Evolutionary conservation across 768 basidiomycete species (phyloP).

Genomic region (Coprinopsis strossmayeri): DNA sequence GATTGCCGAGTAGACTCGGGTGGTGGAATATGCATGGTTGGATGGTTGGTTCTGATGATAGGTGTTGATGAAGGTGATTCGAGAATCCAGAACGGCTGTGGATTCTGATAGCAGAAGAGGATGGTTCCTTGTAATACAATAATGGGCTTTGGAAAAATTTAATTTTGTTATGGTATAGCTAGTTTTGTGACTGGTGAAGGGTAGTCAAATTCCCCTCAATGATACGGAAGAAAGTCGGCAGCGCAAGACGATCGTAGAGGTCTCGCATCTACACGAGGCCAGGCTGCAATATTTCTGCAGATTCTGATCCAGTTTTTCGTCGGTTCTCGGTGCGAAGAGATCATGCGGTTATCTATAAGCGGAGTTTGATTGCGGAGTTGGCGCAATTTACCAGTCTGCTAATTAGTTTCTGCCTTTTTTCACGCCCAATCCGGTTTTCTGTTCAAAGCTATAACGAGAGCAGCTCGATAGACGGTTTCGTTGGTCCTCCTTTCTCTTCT

Average conservation of each 20-base stretch:
- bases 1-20: not conserved
- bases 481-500: slow-evolving; percentile 11
- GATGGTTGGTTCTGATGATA: not conserved
- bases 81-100: too few relatives aligned
- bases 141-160: not conserved
- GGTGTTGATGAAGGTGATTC: too few relatives aligned
- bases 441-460: slow-evolving; percentile 2
- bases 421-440: not conserved
- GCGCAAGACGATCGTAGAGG: not conserved
- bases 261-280: not conserved
- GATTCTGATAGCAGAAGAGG: too few relatives aligned
- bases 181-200: not conserved
- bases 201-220: not conserved
- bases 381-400: not conserved
- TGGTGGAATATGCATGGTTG: not conserved
- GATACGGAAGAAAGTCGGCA: not conserved
- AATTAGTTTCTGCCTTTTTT: slow-evolving; percentile 2
- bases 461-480: not conserved
- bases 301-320: not conserved
- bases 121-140: too few relatives aligned
- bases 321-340: not conserved
- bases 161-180: not conserved
- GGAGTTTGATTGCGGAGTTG: slow-evolving; percentile 1
- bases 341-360: not conserved
- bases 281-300: not conserved